phyloP scores from a whole-genome alignment of 108 stramenopile species.

The Nitzschia putrida region DNA sequence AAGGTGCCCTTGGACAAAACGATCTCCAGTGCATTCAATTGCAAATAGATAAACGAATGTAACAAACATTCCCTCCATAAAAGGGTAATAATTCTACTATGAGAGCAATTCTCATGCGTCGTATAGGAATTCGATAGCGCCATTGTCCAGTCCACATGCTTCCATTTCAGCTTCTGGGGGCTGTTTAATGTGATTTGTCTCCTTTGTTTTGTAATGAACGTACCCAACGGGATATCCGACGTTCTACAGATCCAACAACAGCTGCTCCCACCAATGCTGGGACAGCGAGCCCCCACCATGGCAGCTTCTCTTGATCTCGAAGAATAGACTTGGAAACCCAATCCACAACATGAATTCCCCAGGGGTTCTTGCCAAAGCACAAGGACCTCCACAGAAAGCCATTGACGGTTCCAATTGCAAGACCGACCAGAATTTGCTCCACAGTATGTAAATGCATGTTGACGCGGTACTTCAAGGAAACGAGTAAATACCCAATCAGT shows the following conservation, averaged over 20 bases:
- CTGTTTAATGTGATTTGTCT: too few species aligned
- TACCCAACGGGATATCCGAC: constrained; percentile 40
- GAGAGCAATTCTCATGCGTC: too few species aligned
- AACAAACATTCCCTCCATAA: too few species aligned
- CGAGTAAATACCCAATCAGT: constrained; percentile 46
- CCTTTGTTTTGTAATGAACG: too few species aligned
- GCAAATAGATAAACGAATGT: too few species aligned
- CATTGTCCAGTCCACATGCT: too few species aligned
- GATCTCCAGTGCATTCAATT: too few species aligned
- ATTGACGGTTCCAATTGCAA: constrained; percentile 58
- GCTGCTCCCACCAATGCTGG: constrained; percentile 67
- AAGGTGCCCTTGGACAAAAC: too few species aligned
- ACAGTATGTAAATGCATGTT: constrained; percentile 61
- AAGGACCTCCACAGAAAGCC: constrained; percentile 61
- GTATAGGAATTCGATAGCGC: too few species aligned
- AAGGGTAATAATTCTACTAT: too few species aligned
- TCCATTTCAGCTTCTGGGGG: too few species aligned
- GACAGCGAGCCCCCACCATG: constrained; percentile 47
- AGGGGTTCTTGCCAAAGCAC: constrained; percentile 29
- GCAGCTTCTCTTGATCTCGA: constrained; percentile 59
- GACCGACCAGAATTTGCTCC: constrained; percentile 73
- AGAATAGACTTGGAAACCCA: constrained; percentile 36
- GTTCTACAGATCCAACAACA: constrained; percentile 81
- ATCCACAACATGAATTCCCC: constrained; percentile 39
- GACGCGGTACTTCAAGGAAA: constrained; percentile 72